phyloP scores from a whole-genome alignment of 345 rosid genomes.

The Syzygium aromaticum region DNA sequence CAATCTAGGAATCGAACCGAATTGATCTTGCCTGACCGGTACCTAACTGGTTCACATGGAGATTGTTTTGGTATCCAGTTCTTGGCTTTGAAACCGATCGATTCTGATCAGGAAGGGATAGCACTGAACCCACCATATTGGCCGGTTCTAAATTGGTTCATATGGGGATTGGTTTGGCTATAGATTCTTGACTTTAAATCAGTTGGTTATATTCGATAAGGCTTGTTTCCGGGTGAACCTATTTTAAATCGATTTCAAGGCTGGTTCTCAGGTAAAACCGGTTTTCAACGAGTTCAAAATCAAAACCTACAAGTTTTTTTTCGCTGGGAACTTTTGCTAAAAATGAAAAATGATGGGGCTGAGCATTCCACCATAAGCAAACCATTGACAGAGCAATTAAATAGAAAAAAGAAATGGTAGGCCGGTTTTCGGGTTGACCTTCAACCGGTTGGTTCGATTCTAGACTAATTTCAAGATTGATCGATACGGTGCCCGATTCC shows the following conservation, averaged over 20 bases:
- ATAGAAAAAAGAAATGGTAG: background rate
- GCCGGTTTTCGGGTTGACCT: background rate
- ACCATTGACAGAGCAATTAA: background rate
- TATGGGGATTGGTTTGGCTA: background rate
- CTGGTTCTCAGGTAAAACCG: too few relatives aligned
- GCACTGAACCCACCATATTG: background rate
- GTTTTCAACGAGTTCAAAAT: background rate
- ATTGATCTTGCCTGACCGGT: background rate
- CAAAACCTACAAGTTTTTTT: background rate
- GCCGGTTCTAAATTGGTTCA: background rate
- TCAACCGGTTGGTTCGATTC: background rate
- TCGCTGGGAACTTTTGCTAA: background rate
- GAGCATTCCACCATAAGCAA: background rate
- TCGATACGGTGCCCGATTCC: background rate
- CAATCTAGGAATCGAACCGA: background rate
- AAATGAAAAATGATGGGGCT: background rate
- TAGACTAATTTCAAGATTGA: background rate
- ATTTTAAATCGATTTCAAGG: background rate
- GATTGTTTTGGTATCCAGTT: background rate
- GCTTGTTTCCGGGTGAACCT: background rate
- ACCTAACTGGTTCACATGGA: background rate
- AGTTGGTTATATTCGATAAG: background rate
- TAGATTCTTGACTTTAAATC: background rate
- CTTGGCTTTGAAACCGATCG: background rate
- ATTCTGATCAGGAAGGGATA: accelerated